Evolutionary conservation across 2,329 filamentous ascomycete genomes (phyloP).

Genomic region (Colletotrichum noveboracense): DNA sequence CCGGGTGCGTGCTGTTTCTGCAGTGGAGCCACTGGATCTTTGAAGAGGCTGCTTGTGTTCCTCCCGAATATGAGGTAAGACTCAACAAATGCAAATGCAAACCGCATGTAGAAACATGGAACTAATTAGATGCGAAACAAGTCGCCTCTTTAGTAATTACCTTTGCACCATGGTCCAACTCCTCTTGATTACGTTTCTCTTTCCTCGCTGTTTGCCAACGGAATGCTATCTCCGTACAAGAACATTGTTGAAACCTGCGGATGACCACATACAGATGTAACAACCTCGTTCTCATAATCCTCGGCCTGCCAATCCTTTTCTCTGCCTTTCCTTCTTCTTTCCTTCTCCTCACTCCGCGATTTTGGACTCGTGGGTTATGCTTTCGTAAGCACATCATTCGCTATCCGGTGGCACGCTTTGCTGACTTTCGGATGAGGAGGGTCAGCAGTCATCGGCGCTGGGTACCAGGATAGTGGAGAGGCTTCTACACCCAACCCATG

Average conservation of each 20-base stretch:
- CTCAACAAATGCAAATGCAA: neutral
- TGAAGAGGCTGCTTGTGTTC: no score
- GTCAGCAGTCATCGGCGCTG: neutral
- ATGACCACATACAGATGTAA: neutral
- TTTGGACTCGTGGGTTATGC: neutral
- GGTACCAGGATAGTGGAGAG: neutral
- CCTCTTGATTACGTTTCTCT: neutral
- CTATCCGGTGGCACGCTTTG: neutral
- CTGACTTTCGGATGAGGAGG: neutral
- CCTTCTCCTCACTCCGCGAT: neutral
- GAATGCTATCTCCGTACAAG: neutral
- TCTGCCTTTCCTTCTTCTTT: neutral
- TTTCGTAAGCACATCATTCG: neutral
- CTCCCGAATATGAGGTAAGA: neutral
- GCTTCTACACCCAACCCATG: neutral
- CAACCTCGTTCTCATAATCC: neutral
- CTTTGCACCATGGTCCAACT: neutral
- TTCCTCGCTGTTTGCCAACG: neutral
- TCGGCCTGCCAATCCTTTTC: neutral
- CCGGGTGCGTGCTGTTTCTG: neutral
- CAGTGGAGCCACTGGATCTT: neutral
- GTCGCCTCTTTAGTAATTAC: neutral
- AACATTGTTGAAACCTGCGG: neutral
- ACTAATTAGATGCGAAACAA: neutral
- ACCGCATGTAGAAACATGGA: neutral